Percentiles rank a stretch among this genome's conserved stretches.
These are phyloP conservation scores for Neltuma alba DNA, from an alignment of 306 rosid species.

Conservation along the genomic window DNA sequence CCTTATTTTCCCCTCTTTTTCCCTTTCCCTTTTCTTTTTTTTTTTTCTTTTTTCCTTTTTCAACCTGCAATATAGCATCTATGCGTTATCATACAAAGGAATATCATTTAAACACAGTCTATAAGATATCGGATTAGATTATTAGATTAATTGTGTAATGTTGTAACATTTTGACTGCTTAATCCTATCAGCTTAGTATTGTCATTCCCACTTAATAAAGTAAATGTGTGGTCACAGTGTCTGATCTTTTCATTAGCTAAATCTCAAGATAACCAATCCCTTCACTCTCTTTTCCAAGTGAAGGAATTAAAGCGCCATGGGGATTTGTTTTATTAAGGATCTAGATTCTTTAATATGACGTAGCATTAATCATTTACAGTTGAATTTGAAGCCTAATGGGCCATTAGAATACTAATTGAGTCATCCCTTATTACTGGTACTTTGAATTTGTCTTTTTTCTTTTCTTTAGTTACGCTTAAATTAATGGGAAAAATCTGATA, in stretches of 20 bases:
- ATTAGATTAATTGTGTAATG: background rate
- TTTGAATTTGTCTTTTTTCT: background rate
- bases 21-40: background rate
- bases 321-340: background rate
- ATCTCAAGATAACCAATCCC: conserved; percentile 32
- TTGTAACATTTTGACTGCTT: background rate
- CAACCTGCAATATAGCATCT: background rate
- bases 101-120: background rate
- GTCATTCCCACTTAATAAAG: conserved; percentile 4
- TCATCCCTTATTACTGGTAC: background rate
- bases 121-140: background rate
- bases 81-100: background rate
- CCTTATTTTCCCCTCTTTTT: background rate
- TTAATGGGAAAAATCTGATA: too few relatives aligned
- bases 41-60: background rate
- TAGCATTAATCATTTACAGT: background rate
- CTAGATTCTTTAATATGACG: background rate
- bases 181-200: background rate
- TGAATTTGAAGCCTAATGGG: background rate
- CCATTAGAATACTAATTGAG: background rate
- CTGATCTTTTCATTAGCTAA: conserved; percentile 30
- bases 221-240: conserved; percentile 27
- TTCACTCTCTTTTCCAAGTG: background rate
- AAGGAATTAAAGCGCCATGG: background rate
- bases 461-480: background rate